Percentiles rank a stretch among this genome's conserved stretches.
phyloP scores from a whole-genome alignment of 1,284 basidiomycete species.

The Marasmius fiardii region DNA sequence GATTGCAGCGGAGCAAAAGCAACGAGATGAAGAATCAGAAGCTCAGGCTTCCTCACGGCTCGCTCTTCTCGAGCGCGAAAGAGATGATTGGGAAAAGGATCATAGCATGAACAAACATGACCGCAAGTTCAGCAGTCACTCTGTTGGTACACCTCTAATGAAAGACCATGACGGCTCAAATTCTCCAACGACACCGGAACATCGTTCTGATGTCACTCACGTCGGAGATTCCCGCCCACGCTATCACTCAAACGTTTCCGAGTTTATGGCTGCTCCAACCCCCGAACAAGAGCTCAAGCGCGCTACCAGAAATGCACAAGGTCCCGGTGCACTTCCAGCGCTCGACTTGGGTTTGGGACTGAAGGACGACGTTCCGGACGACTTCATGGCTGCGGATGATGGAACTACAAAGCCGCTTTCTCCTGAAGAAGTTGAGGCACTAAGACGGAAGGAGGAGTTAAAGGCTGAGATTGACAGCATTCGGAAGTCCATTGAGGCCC shows the following conservation, averaged over 20 bases:
- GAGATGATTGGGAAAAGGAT: conserved; percentile 84
- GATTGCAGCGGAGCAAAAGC: conserved; percentile 73
- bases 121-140: conserved; percentile 57
- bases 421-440: conserved; percentile 47
- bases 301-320: conserved; percentile 45
- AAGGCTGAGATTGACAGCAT: conserved; percentile 75
- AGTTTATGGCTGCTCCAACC: conserved; percentile 61
- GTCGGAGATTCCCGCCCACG: conserved; percentile 52
- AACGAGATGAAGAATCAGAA: conserved; percentile 74
- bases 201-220: conserved; percentile 47
- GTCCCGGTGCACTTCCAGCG: conserved; percentile 58
- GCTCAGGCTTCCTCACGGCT: conserved; percentile 73
- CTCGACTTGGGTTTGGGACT: conserved; percentile 73
- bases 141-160: conserved; percentile 49
- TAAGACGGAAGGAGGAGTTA: conserved; percentile 66
- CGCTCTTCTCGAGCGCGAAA: conserved; percentile 65
- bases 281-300: conserved; percentile 56
- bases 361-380: conserved; percentile 66
- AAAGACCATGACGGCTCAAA: conserved; percentile 55
- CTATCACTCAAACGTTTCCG: conserved; percentile 63
- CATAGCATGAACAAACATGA: conserved; percentile 62
- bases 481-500: conserved; percentile 69
- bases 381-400: conserved; percentile 52
- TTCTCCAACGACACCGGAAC: conserved; percentile 48
- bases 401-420: conserved; percentile 35